Percentiles rank a stretch among this genome's conserved stretches.
phyloP scores from a whole-genome alignment of 495 filamentous ascomycete genomes.

The Daldinia vernicosa region DNA sequence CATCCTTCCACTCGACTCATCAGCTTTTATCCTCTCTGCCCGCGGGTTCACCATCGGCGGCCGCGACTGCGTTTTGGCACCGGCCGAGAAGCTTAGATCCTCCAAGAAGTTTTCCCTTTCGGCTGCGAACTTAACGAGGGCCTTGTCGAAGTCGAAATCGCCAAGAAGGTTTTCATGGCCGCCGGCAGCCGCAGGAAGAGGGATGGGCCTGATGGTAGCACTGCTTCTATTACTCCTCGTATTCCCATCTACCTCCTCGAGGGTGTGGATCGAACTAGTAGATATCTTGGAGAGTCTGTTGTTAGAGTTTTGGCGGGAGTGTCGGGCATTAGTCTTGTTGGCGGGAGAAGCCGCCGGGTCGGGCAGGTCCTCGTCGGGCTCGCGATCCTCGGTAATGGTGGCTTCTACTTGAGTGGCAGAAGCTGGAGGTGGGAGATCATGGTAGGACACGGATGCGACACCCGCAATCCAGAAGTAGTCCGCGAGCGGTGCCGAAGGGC shows the following conservation, averaged over 20 bases:
- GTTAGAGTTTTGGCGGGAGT: conserved; percentile 70
- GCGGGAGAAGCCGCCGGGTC: conserved; percentile 52
- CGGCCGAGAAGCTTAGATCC: conserved; percentile 89
- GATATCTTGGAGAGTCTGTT: conserved; percentile 73
- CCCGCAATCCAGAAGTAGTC: conserved; percentile 99
- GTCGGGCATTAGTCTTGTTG: conserved; percentile 63
- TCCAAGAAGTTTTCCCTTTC: conserved; percentile 94
- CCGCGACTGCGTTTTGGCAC: conserved; percentile 75
- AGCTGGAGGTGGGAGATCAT: conserved; percentile 52
- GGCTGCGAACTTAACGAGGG: conserved; percentile 90
- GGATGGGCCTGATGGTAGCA: conserved; percentile 75
- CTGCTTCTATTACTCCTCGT: conserved; percentile 89
- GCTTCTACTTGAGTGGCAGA: conserved; percentile 64
- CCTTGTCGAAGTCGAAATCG: conserved; percentile 92
- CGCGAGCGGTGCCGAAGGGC: conserved; percentile 81
- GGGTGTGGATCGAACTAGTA: conserved; percentile 68
- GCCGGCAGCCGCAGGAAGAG: conserved; percentile 47
- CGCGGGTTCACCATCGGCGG: conserved; percentile 76
- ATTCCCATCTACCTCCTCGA: conserved; percentile 66
- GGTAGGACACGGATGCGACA: conserved; percentile 76
- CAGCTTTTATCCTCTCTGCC: conserved; percentile 81
- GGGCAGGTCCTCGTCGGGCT: conserved; percentile 62
- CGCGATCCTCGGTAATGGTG: conserved; percentile 84
- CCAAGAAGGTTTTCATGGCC: conserved; percentile 38
- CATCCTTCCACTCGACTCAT: conserved; percentile 66